A percentile compares a stretch with the other conserved stretches of the same genome.
Evolutionary conservation across 169 alveolate species (phyloP).

Genomic region (Eimeria brunetti): DNA sequence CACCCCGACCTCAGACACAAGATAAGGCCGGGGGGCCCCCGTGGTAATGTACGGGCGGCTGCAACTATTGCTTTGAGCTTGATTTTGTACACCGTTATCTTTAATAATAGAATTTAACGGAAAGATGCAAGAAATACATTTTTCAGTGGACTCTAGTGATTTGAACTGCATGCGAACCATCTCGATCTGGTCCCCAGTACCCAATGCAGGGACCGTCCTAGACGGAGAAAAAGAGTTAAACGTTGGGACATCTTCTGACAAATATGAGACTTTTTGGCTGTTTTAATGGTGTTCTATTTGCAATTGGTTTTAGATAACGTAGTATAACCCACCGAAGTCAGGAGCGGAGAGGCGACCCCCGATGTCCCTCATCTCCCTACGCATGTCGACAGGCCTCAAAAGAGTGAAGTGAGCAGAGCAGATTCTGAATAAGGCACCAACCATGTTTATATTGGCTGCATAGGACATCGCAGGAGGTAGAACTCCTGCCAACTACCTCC

Average conservation of each 20-base stretch:
- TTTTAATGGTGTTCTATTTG: not conserved
- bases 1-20: not conserved
- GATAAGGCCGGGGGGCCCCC: constrained; percentile 36
- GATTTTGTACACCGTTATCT: not conserved
- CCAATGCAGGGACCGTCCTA: not conserved
- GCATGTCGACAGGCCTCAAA: not conserved
- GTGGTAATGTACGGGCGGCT: not conserved
- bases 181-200: constrained; percentile 14
- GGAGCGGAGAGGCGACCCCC: constrained; percentile 7
- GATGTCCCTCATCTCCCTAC: not conserved
- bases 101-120: not conserved
- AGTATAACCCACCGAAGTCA: not conserved
- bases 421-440: not conserved
- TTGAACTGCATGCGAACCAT: constrained; percentile 22
- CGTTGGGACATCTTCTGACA: not conserved
- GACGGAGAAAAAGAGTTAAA: not conserved
- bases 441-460: not conserved
- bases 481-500: constrained; percentile 1
- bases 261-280: not conserved
- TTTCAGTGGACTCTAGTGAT: not conserved
- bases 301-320: not conserved
- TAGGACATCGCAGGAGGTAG: constrained; percentile 6
- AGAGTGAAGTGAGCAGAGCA: not conserved
- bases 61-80: not conserved
- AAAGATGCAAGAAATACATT: not conserved